Conservation (phyloP, 2,329 filamentous ascomycete species). For the Fusarium tanahbumbuense region DNA sequence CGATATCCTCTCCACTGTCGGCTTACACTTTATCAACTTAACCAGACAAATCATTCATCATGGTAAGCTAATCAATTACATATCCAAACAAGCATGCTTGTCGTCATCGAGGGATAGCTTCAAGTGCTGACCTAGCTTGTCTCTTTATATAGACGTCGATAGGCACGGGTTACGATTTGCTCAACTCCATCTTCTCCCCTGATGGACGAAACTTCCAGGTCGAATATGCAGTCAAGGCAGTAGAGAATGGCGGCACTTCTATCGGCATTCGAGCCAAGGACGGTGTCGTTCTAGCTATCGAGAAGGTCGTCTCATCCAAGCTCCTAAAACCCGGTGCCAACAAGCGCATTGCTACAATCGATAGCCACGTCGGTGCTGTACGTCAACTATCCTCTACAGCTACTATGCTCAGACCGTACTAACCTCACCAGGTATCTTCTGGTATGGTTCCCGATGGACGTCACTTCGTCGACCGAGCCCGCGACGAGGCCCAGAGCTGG, state of each 20-base stretch:
- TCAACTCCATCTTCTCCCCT: slow-evolving; percentile 99
- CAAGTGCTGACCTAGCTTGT: slow-evolving; percentile 40
- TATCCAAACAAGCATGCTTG: slow-evolving; percentile 20
- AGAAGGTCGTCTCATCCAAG: slow-evolving; percentile 97
- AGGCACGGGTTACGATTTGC: slow-evolving; percentile 99
- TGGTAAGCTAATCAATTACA: slow-evolving; percentile 47
- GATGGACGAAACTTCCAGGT: slow-evolving; percentile 99
- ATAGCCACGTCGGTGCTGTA: slow-evolving; percentile 94
- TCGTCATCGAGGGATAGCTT: slow-evolving; percentile 44
- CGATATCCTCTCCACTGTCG: slow-evolving; percentile 7
- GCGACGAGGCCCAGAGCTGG: slow-evolving; percentile 93
- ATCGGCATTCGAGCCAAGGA: slow-evolving; percentile 98
- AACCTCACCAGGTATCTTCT: slow-evolving; percentile 75
- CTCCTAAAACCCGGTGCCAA: slow-evolving; percentile 94
- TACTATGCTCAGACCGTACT: not conserved
- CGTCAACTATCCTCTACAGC: slow-evolving; percentile 52
- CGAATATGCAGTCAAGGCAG: slow-evolving; percentile 98
- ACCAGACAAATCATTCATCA: slow-evolving; percentile 44
- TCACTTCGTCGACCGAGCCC: slow-evolving; percentile 93
- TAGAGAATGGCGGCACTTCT: slow-evolving; percentile 96
- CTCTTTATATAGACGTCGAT: slow-evolving; percentile 84
- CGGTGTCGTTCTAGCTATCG: slow-evolving; percentile 93
- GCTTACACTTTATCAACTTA: slow-evolving; percentile 12
- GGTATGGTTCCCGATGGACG: slow-evolving; percentile 94
- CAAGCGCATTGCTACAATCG: slow-evolving; percentile 95